phyloP scores from a whole-genome alignment of 371 early-diverging fungal species.

The Actinomortierella wolfii region DNA sequence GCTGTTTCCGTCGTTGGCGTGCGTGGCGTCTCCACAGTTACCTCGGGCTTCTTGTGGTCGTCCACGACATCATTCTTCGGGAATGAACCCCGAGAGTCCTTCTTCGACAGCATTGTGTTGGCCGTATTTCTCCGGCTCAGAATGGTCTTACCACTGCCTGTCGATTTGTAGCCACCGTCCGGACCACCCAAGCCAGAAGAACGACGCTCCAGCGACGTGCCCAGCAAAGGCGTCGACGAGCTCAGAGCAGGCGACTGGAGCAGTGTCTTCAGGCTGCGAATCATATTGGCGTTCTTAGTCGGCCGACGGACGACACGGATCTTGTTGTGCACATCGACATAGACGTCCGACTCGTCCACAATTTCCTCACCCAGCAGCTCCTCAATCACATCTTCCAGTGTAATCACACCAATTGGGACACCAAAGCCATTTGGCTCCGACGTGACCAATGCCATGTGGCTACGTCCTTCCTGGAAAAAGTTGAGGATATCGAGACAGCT shows the following conservation, averaged over 20 bases:
- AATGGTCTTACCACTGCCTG: slow-evolving; percentile 38
- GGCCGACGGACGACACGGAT: slow-evolving; percentile 44
- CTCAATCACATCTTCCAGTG: slow-evolving; percentile 96
- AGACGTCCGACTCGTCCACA: slow-evolving; percentile 94
- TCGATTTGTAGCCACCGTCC: slow-evolving; percentile 10
- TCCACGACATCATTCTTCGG: neutral
- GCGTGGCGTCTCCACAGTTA: neutral
- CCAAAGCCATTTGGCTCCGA: slow-evolving; percentile 54
- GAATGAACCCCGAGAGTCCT: neutral
- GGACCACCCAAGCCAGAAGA: neutral
- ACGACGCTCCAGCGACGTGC: neutral
- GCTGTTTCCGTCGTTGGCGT: neutral
- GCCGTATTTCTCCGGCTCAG: slow-evolving; percentile 3
- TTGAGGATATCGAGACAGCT: slow-evolving; percentile 90
- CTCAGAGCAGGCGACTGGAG: slow-evolving; percentile 26
- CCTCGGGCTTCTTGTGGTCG: neutral
- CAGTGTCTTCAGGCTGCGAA: slow-evolving; percentile 31
- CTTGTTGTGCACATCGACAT: slow-evolving; percentile 71
- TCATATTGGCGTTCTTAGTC: slow-evolving; percentile 22
- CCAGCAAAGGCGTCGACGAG: slow-evolving; percentile 17
- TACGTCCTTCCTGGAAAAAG: slow-evolving; percentile 91
- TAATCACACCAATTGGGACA: slow-evolving; percentile 88
- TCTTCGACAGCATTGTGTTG: neutral
- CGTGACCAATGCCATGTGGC: slow-evolving; percentile 80
- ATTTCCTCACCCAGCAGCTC: slow-evolving; percentile 95